Base-by-base conservation (phyloP, 805 yeast genomes). In the Candida hungchunana region DNA sequence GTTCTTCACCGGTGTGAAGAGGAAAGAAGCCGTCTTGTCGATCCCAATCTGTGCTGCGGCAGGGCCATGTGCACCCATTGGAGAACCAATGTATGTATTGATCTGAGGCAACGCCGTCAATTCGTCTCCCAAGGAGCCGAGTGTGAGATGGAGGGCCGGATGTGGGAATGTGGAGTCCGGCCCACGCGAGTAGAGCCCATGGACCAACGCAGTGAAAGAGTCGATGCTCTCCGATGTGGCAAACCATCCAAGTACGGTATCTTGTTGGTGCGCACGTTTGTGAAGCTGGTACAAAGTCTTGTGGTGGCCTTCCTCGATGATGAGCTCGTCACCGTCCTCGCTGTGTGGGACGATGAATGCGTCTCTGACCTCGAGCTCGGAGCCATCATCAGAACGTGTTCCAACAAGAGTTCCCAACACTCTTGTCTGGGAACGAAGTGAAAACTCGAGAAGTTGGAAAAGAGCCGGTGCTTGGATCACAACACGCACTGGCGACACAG, bases 361-460 rank as follows among this genome's bases (percentile, higher is more conserved):
- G 44, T 77, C 83, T 55, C 77, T 73, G 50, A 87, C 66, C 51
- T 80, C 90, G 29, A 83, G 69, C 50, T 74, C 82, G 13, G 75
- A 64, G 11, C 94, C 94, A 56, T 86, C 95, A 43, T 86, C 95
- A 18, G 89, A 80, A 58, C 95, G 73, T 31, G 72, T 62, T 22
- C 96, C 96, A 31, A 87, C 66, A 41, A 87, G 69, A 11, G 95
- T 83, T 43, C 96, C 96, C 48, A 87, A 79, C 42, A 82, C 75
- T 58, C 93, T 73, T 46, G 67, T 64, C 59, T 64, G 76, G 32
- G 75, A 61, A 62, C 83, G 71, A 39, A 75, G 64, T 18, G 79
- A 66, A 44, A 84, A 79, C 56, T 86, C 93, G 43, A 87, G 69
- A 40, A 87, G 72, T 59, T 80, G 83, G 62, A 87, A 74, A 34